Conservation (phyloP, 2,329 filamentous ascomycete genomes). For the Apiospora pterosperma region DNA sequence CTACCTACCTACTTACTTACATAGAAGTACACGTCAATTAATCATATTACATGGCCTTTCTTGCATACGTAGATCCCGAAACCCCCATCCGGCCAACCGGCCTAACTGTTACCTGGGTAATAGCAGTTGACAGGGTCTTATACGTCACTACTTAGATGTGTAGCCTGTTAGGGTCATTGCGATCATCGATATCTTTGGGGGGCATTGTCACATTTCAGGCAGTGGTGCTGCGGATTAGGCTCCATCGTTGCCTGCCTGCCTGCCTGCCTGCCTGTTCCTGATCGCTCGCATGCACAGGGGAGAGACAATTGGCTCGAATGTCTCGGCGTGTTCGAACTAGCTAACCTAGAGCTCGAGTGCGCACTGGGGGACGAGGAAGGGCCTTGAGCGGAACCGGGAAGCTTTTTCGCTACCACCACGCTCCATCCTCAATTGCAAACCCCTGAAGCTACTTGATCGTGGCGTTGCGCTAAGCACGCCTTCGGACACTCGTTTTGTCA, state of each 20-base stretch:
- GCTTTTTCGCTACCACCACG: not conserved
- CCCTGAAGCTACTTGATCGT: not conserved
- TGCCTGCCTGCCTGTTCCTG: not conserved
- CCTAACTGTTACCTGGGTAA: not conserved
- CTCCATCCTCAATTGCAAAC: not conserved
- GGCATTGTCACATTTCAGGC: not conserved
- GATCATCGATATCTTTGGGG: not conserved
- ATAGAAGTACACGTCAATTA: not conserved
- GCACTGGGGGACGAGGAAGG: not conserved
- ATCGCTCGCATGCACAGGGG: not conserved
- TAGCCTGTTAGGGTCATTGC: not conserved
- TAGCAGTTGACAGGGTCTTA: not conserved
- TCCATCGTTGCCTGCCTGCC: not conserved
- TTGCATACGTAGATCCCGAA: not conserved
- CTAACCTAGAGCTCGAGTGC: not conserved
- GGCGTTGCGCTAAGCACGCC: not conserved
- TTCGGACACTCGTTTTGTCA: not conserved
- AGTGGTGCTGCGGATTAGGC: not conserved
- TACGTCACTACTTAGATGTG: not conserved
- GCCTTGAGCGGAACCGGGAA: not conserved
- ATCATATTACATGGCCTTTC: not conserved
- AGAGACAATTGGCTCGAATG: conserved; percentile 3
- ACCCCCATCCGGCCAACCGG: not conserved
- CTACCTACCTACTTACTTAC: not conserved
- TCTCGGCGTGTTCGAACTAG: not conserved